A percentile compares a stretch with the other conserved stretches of the same genome.
These are phyloP conservation scores for Leccinum barrowsii DNA, from an alignment of 768 basidiomycete genomes.

Conservation along the genomic window DNA sequence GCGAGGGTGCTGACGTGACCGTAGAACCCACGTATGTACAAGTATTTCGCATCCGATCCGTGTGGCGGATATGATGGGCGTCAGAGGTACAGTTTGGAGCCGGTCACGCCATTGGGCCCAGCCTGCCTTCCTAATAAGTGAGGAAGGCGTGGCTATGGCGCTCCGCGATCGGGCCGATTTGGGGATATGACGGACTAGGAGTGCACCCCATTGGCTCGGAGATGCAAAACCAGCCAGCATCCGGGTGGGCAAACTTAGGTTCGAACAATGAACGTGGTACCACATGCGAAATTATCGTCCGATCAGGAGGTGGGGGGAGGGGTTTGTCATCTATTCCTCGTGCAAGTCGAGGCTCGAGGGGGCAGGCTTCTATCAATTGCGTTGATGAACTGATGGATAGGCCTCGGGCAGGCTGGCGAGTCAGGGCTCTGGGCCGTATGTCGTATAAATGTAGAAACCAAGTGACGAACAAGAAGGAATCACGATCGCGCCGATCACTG, in stretches of 20 bases:
- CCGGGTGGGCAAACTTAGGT: conserved; percentile 6
- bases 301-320: not conserved
- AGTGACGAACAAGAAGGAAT: not conserved
- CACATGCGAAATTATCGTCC: not conserved
- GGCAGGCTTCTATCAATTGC: conserved; percentile 4
- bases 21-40: not conserved
- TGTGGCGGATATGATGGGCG: not conserved
- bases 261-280: conserved; percentile 1
- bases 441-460: conserved; percentile 5
- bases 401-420: not conserved
- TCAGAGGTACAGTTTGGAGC: not conserved
- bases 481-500: not conserved
- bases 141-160: not conserved
- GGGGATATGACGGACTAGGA: not conserved
- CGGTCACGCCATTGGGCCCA: not conserved
- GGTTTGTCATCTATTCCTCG: not conserved
- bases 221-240: not conserved
- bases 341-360: not conserved
- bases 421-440: conserved; percentile 9
- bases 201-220: not conserved
- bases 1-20: not conserved
- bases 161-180: not conserved
- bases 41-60: not conserved
- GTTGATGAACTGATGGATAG: conserved; percentile 5
- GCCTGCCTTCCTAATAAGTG: not conserved